phyloP scores from a whole-genome alignment of 306 rosid genomes.

The Trifolium pratense region DNA sequence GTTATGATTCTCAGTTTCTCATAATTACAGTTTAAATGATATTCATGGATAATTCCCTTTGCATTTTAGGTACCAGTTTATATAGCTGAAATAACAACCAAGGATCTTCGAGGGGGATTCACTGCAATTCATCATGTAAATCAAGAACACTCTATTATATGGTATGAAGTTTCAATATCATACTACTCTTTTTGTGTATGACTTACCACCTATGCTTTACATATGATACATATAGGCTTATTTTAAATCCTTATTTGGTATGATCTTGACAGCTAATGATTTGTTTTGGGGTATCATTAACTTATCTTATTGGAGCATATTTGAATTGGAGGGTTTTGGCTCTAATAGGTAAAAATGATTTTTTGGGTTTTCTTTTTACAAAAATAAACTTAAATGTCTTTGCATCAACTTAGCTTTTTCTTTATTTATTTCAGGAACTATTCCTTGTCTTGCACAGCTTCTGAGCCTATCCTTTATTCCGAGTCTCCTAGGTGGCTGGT shows the following conservation, averaged over 20 bases:
- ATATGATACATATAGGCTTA: slow-evolving; percentile 20
- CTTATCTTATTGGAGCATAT: slow-evolving; percentile 68
- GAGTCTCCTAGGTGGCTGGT: slow-evolving; percentile 98
- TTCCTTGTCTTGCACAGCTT: slow-evolving; percentile 71
- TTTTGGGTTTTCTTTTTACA: slow-evolving; percentile 14
- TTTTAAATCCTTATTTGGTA: slow-evolving; percentile 21
- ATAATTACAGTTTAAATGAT: slow-evolving; percentile 18
- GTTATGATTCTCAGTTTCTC: slow-evolving; percentile 17
- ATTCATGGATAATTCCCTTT: slow-evolving; percentile 17
- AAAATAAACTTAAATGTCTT: slow-evolving; percentile 4
- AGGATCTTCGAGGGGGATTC: slow-evolving; percentile 74
- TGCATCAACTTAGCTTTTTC: slow-evolving; percentile 17
- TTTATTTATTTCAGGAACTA: slow-evolving; percentile 50
- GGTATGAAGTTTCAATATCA: not conserved
- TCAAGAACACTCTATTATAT: not conserved
- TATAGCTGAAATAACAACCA: slow-evolving; percentile 75
- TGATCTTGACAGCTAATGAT: slow-evolving; percentile 64
- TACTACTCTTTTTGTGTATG: slow-evolving; percentile 24
- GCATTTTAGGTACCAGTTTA: slow-evolving; percentile 66
- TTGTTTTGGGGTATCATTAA: slow-evolving; percentile 65
- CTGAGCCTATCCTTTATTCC: slow-evolving; percentile 73
- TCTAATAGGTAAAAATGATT: slow-evolving; percentile 50
- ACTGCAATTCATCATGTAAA: slow-evolving; percentile 70
- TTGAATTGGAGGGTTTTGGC: slow-evolving; percentile 66
- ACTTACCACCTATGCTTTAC: slow-evolving; percentile 4